These are phyloP conservation scores for Nepenthes gracilis DNA, from an alignment of 148 eudicot genomes.

Conservation along the genomic window DNA sequence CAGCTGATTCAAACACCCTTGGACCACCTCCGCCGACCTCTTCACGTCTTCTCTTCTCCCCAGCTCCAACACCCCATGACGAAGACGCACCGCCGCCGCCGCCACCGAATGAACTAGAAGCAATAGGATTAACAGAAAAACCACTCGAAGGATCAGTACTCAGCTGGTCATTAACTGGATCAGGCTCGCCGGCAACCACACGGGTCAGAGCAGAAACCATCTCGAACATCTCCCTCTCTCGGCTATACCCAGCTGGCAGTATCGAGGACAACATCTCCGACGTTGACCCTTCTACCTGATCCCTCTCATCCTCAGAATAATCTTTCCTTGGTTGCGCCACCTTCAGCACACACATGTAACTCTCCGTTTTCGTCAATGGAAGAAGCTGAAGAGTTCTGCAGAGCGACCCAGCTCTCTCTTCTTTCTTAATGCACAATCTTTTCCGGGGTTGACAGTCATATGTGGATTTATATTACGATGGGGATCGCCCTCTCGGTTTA, in stretches of 20 bases:
- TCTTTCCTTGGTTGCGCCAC: no score
- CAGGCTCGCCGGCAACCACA: constrained; percentile 39
- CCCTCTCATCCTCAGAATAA: no score
- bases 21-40: constrained; percentile 9
- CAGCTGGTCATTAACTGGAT: background rate
- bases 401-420: no score
- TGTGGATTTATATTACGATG: no score
- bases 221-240: constrained; percentile 46
- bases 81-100: background rate
- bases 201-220: constrained; percentile 67
- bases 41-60: constrained; percentile 28
- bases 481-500: no score
- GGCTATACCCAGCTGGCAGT: constrained; percentile 18
- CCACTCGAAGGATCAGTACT: background rate
- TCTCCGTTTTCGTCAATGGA: no score
- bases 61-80: background rate
- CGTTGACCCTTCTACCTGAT: background rate
- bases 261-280: background rate
- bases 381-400: no score
- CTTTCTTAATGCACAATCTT: no score
- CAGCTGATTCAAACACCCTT: background rate
- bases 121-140: background rate
- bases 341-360: no score
- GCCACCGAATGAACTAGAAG: constrained; percentile 7
- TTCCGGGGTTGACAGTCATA: no score